Conservation (phyloP, 2,329 filamentous ascomycete species). For the Penicillium brasilianum region DNA sequence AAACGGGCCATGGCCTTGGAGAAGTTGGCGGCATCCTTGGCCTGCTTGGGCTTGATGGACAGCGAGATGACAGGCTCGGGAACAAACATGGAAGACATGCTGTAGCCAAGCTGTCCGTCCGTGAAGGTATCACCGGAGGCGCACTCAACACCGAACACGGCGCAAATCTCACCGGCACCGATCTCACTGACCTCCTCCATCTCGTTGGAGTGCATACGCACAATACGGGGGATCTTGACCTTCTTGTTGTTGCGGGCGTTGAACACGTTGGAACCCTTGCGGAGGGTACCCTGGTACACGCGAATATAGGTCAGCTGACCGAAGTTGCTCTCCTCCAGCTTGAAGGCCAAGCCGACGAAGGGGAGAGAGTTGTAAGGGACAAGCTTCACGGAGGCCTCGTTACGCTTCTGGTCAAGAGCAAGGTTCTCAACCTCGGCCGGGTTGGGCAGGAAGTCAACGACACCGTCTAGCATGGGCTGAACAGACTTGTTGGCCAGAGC, state of each 20-base stretch:
- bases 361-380: slow-evolving; percentile 92
- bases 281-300: slow-evolving; percentile 91
- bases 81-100: slow-evolving; percentile 96
- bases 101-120: slow-evolving; percentile 87
- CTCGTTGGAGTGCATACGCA: slow-evolving; percentile 99
- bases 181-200: slow-evolving; percentile 97
- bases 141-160: slow-evolving; percentile 97
- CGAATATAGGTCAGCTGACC: slow-evolving; percentile 98
- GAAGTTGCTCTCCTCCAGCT: slow-evolving; percentile 98
- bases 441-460: slow-evolving; percentile 94
- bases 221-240: slow-evolving; percentile 94
- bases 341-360: slow-evolving; percentile 96
- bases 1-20: slow-evolving; percentile 99
- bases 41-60: slow-evolving; percentile 94
- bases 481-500: slow-evolving; percentile 93
- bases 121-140: slow-evolving; percentile 98
- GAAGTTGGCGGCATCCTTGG: slow-evolving; percentile 90
- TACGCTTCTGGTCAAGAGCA: slow-evolving; percentile 80
- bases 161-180: slow-evolving; percentile 95
- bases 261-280: slow-evolving; percentile 87
- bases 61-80: slow-evolving; percentile 98
- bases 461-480: slow-evolving; percentile 94
- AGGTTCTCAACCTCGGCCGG: slow-evolving; percentile 86
- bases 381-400: slow-evolving; percentile 81
- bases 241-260: slow-evolving; percentile 95